Conservation (phyloP, 208 protist genomes). For the Leishmania tarentolae region DNA sequence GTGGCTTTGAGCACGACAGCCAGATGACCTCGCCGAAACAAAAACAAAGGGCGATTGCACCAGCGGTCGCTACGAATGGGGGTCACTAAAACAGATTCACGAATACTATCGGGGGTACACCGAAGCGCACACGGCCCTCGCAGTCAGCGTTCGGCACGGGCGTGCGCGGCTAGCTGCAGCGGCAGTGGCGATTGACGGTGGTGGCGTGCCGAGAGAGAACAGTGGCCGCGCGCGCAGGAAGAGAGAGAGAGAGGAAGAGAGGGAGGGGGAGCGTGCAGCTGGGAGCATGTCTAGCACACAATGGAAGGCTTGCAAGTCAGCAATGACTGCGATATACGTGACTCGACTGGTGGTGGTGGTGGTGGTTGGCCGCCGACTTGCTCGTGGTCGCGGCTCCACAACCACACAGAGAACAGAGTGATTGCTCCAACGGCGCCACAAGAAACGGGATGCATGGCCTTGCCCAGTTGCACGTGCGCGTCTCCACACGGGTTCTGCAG, state of each 20-base stretch:
- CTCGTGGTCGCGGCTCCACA: background rate
- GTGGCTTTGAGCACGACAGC: background rate
- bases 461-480: background rate
- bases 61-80: too few relatives aligned
- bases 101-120: too few relatives aligned
- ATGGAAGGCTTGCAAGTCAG: background rate
- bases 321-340: background rate
- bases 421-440: background rate
- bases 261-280: background rate
- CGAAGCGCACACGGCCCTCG: too few relatives aligned
- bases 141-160: too few relatives aligned
- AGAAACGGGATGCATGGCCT: background rate
- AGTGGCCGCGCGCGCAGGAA: too few relatives aligned
- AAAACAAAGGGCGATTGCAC: too few relatives aligned
- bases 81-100: too few relatives aligned
- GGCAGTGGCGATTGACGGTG: too few relatives aligned
- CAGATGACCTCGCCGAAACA: too few relatives aligned
- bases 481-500: background rate
- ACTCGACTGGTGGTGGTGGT: background rate
- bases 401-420: background rate
- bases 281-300: too few relatives aligned
- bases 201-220: too few relatives aligned
- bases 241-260: background rate
- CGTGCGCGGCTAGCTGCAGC: too few relatives aligned
- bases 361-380: background rate